Conservation (phyloP, 768 basidiomycete species). For the Amanita brunnescens region DNA sequence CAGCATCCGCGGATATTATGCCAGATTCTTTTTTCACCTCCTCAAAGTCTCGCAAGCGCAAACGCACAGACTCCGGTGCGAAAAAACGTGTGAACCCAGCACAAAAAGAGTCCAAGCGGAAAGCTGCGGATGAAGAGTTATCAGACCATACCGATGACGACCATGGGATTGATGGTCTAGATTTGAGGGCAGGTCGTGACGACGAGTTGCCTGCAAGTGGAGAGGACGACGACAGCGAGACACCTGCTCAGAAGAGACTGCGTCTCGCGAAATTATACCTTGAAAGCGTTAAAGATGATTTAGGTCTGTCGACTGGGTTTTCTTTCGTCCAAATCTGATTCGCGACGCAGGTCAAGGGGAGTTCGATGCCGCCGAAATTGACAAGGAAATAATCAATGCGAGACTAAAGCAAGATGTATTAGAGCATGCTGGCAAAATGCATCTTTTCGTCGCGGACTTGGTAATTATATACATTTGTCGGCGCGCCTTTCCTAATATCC, state of each 20-base stretch:
- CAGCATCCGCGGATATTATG: conserved; percentile 31
- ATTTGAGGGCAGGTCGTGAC: conserved; percentile 42
- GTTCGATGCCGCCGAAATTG: conserved; percentile 93
- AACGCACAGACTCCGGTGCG: conserved; percentile 30
- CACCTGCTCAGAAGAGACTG: conserved; percentile 87
- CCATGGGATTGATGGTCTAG: conserved; percentile 62
- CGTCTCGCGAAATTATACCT: conserved; percentile 88
- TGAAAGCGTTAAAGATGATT: conserved; percentile 68
- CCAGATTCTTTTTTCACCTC: conserved; percentile 78
- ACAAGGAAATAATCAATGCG: conserved; percentile 85
- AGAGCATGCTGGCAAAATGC: conserved; percentile 82
- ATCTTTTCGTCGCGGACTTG: conserved; percentile 68
- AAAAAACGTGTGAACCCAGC: conserved; percentile 17
- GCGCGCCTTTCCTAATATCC: neutral
- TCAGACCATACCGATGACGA: conserved; percentile 55
- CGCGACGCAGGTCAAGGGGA: conserved; percentile 63
- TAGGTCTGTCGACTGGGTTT: conserved; percentile 37
- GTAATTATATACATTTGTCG: conserved; percentile 30
- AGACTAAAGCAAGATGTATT: conserved; percentile 88
- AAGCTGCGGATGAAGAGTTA: conserved; percentile 52
- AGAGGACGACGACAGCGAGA: conserved; percentile 84
- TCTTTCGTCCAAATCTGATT: neutral
- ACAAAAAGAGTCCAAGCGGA: conserved; percentile 14
- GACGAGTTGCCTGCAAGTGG: conserved; percentile 52
- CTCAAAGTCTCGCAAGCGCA: conserved; percentile 53